A percentile compares a stretch with the other conserved stretches of the same genome.
Conservation (phyloP, 441 rosid species). For the Arabidopsis hybrid region DNA sequence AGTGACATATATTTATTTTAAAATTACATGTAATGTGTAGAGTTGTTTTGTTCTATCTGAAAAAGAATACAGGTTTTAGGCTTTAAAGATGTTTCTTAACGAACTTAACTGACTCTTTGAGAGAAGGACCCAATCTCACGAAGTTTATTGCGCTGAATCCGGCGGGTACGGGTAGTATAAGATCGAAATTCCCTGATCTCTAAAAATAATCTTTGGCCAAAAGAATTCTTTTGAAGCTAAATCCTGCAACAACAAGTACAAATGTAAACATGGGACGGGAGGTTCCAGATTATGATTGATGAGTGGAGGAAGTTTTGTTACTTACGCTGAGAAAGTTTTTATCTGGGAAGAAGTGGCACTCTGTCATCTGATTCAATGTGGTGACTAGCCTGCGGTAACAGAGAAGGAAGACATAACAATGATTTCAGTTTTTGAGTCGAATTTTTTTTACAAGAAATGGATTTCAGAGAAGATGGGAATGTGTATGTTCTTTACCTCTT, state of each 20-base stretch:
- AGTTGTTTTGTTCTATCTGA: conserved; percentile 28
- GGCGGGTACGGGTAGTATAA: not conserved
- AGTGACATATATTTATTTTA: too few species aligned
- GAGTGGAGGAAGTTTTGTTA: conserved; percentile 6
- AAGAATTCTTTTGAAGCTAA: conserved; percentile 52
- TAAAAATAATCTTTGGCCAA: conserved; percentile 52
- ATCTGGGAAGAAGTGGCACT: conserved; percentile 86
- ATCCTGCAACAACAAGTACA: conserved; percentile 46
- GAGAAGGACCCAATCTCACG: conserved; percentile 26
- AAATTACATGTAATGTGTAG: conserved; percentile 15
- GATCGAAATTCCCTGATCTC: conserved; percentile 38
- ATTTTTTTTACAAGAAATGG: conserved; percentile 3
- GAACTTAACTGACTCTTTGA: conserved; percentile 42
- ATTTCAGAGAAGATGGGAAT: not conserved
- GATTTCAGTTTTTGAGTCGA: not conserved
- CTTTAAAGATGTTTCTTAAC: conserved; percentile 25
- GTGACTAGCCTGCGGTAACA: conserved; percentile 67
- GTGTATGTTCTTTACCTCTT: conserved; percentile 60
- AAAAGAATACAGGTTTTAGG: conserved; percentile 41
- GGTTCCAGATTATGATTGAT: conserved; percentile 1
- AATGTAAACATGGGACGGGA: not conserved
- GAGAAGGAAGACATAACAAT: not conserved
- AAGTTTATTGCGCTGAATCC: conserved; percentile 33
- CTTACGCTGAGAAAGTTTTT: conserved; percentile 44
- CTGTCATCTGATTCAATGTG: conserved; percentile 73